Evolutionary conservation across 225 moss, liverwort and hornwort species (phyloP).

Genomic region (Antitrichia curtipendula): DNA sequence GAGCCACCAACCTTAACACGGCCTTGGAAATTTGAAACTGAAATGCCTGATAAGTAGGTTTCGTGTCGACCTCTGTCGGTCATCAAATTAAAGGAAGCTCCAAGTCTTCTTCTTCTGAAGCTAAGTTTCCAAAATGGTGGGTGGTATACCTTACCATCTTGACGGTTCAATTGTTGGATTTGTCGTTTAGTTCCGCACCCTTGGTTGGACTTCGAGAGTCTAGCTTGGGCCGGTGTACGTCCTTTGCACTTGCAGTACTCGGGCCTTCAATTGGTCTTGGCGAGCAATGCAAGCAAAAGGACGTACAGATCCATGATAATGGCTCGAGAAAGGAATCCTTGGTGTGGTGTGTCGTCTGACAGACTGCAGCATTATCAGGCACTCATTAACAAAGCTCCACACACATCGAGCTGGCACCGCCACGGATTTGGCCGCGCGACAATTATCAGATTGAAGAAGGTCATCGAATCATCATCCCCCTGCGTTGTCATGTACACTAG

Average conservation of each 20-base stretch:
- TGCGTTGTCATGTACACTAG: too few species aligned
- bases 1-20: too few species aligned
- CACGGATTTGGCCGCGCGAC: neutral
- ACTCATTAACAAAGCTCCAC: neutral
- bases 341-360: neutral
- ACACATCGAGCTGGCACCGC: neutral
- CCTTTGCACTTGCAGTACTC: neutral
- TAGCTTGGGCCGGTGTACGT: neutral
- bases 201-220: neutral
- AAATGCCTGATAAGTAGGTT: neutral
- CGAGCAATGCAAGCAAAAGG: neutral
- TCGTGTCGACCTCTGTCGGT: neutral
- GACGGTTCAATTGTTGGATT: neutral
- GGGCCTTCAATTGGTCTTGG: neutral
- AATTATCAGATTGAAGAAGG: neutral
- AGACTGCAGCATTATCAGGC: constrained; percentile 8
- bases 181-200: neutral
- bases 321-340: neutral
- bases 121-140: neutral
- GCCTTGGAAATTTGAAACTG: neutral
- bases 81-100: neutral
- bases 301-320: neutral
- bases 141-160: neutral
- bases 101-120: neutral
- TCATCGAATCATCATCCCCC: neutral